Evolutionary conservation across 106 monocot species (phyloP).

Genomic region (Dendrobium huoshanense): DNA sequence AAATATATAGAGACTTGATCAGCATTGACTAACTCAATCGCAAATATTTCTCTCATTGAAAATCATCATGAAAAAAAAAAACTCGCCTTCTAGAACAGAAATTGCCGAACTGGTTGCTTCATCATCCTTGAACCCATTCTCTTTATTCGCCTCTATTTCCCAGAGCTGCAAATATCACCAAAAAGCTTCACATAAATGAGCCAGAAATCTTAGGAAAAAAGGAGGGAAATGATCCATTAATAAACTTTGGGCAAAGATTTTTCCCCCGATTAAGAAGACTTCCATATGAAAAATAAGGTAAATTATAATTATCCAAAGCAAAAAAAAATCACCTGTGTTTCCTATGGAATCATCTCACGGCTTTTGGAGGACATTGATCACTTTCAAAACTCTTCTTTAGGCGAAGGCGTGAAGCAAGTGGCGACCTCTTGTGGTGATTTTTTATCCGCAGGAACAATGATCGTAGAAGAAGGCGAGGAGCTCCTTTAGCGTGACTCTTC

Average conservation of each 20-base stretch:
- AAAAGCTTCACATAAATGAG: background rate
- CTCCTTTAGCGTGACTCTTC: too few species aligned
- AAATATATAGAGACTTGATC: background rate
- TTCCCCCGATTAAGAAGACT: background rate
- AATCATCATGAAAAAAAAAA: background rate
- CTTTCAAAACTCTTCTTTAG: too few species aligned
- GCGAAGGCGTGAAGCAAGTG: too few species aligned
- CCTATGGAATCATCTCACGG: too few species aligned
- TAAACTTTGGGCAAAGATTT: background rate
- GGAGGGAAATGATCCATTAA: background rate
- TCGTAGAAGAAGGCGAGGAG: too few species aligned
- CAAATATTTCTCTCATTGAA: background rate
- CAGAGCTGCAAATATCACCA: background rate
- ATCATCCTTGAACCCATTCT: conserved; percentile 1
- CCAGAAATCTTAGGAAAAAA: background rate
- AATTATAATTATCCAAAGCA: too few species aligned
- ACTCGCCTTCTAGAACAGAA: conserved; percentile 1
- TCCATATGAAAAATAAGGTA: too few species aligned
- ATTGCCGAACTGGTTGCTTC: background rate
- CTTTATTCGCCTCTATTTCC: background rate
- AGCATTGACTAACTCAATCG: background rate
- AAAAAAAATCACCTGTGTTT: too few species aligned
- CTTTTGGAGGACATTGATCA: too few species aligned
- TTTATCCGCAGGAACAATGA: too few species aligned
- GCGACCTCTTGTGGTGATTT: too few species aligned